Evolutionary conservation across 805 yeast genomes (phyloP).

Genomic region (Wickerhamomyces alni): DNA sequence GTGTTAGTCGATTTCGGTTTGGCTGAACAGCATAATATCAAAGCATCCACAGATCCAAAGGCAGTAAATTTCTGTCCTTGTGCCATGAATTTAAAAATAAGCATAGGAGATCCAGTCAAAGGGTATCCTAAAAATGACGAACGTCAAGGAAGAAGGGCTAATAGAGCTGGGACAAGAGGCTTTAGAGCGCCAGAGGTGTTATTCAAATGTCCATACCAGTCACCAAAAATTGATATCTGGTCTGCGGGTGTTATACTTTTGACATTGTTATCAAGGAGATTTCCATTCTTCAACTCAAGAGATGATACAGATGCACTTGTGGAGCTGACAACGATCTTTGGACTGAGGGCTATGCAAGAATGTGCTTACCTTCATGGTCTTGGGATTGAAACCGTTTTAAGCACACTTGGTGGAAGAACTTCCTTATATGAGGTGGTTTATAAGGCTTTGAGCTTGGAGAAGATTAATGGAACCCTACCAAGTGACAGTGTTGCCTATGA

Average conservation of each 20-base stretch:
- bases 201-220: constrained; percentile 43
- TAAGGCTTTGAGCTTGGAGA: constrained; percentile 39
- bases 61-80: constrained; percentile 49
- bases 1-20: constrained; percentile 81
- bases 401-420: constrained; percentile 33
- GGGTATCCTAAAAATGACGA: constrained; percentile 87
- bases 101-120: constrained; percentile 28
- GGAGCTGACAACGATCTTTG: constrained; percentile 79
- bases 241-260: constrained; percentile 74
- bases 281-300: constrained; percentile 90
- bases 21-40: constrained; percentile 41
- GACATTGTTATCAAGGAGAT: constrained; percentile 70
- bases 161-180: constrained; percentile 91
- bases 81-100: constrained; percentile 22
- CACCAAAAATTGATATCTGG: constrained; percentile 77
- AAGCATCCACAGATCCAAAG: constrained; percentile 17
- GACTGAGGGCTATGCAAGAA: constrained; percentile 61
- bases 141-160: constrained; percentile 86
- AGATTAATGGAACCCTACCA: constrained; percentile 56
- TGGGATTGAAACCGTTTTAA: constrained; percentile 65
- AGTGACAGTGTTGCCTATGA: constrained; percentile 68
- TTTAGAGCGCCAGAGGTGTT: constrained; percentile 80
- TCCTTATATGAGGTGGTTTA: constrained; percentile 33
- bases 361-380: constrained; percentile 86
- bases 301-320: constrained; percentile 91